Evolutionary conservation across 495 filamentous ascomycete genomes (phyloP), one percentile per base, ranked within the genome.

Genomic region (Bacidia gigantensis): DNA sequence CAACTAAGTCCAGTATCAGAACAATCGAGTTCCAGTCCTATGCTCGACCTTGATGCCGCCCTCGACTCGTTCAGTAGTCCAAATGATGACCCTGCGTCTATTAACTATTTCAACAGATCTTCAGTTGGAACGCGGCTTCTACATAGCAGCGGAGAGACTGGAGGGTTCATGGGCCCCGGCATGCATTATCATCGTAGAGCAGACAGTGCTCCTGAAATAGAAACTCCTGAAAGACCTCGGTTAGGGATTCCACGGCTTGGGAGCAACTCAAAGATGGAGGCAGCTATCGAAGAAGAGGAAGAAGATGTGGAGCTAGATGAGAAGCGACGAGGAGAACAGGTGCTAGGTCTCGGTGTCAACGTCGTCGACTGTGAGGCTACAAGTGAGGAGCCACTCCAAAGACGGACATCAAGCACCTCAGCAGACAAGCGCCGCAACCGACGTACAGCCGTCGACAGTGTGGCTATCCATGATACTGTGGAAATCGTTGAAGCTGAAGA

Each of bases 211-310:
- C 92, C 92, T 3, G 86, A 84, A 58, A 80, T 95, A 74, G 80
- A 80, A 41, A 81, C 88, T 5, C 87, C 95, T 57, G 88, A 90
- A 51, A 75, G 75, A 47, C 75, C 72, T 24, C 67, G 77, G 43
- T 74, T 84, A 38, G 74, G 75, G 11, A 69, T 79, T 52, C 70
- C 74, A 48, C 72, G 72, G 39, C 73, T 79, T 46, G 78, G 71
- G 44, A 83, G 74, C 62, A 81, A 74, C 58, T 81, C 87, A 75
- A 83, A 83, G 18, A 72, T 75, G 60, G 72, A 71, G 12, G 92
- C 96, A 65, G 92, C 95, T 3, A 94, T 95, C 55, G 88, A 95
- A 62, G 92, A 95, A 65, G 92, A 98, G 49, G 92, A 95, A 57
- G 89, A 93, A 56, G 86, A 95, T 52, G 79, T 79, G 3, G 65